phyloP scores from a whole-genome alignment of 2,329 filamentous ascomycete species.

The Onygenales sp. region DNA sequence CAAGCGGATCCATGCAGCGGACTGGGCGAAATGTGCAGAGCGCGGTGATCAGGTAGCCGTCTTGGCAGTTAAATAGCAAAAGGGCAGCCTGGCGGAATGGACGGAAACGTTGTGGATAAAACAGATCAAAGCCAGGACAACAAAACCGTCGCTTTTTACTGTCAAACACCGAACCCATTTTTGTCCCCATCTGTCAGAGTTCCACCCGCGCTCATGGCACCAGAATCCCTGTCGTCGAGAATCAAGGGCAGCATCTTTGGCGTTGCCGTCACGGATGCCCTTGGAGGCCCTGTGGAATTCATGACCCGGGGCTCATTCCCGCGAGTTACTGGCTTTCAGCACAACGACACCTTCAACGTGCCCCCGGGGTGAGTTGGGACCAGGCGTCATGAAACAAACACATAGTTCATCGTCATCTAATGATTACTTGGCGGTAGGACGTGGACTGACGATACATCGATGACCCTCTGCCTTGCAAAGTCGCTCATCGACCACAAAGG shows the following conservation, averaged over 20 bases:
- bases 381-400: background rate
- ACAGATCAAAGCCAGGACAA: too few relatives aligned
- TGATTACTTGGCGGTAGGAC: slow-evolving; percentile 12
- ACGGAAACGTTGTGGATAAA: too few relatives aligned
- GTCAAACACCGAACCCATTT: too few relatives aligned
- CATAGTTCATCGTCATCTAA: background rate
- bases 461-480: slow-evolving; percentile 34
- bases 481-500: slow-evolving; percentile 26
- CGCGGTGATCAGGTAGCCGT: too few relatives aligned
- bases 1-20: too few relatives aligned
- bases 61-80: too few relatives aligned
- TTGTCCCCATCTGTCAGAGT: background rate
- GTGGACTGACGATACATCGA: slow-evolving; percentile 37
- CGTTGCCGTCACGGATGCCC: slow-evolving; percentile 33
- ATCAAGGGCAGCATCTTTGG: slow-evolving; percentile 29
- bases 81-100: too few relatives aligned
- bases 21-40: too few relatives aligned
- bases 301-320: slow-evolving; percentile 24
- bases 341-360: slow-evolving; percentile 25
- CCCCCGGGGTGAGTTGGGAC: slow-evolving; percentile 23
- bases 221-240: slow-evolving; percentile 8
- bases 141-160: too few relatives aligned
- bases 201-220: background rate
- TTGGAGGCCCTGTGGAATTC: slow-evolving; percentile 36
- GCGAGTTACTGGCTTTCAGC: slow-evolving; percentile 22